Base-by-base conservation (phyloP, 495 filamentous ascomycete species). In the Pseudotulostoma volvatum region DNA sequence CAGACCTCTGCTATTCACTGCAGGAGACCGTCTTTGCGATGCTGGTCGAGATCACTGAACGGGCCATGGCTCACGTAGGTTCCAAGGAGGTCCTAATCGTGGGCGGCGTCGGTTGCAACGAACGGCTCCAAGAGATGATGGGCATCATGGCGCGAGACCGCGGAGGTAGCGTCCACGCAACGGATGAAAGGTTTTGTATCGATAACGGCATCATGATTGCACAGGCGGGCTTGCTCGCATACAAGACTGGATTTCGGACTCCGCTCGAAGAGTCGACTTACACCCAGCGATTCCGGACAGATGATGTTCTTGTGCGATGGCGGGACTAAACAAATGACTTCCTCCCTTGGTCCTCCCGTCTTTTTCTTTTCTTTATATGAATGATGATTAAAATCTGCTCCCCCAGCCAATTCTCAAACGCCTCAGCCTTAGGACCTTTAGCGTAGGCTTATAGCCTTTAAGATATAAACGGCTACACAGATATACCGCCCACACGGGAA, bases 151-250 rank as follows among this genome's bases (percentile, higher is more conserved):
- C 86, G n/a, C 64, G 66, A 30, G 85, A 93, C 54, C 67, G 92
- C 23, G 82, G 85, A 13, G 90, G 90, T 0, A 84, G 73, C 55
- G 82, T 95, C 14, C 95, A 79, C 63, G 87, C 87, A 7, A 97
- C 88, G 1, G 88, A 96, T 57, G 86, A 96, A 60, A 73, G 90
- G 33, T 96, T 93, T 59, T 96, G 90, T 51, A 97, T 97, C 45
- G 92, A 97, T 61, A 97, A 97, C 52, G 92, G 90, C 32, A 95
- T 97, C 42, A 97, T 97, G 90, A 97, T 97, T 63, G 90, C 90
- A 9, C 90, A 97, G 62, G 90, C 90, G 7, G 90, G 90, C 18
- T 59, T 97, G 48, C 52, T 93, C 44, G 85, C 84, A 5, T 93
- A 79, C 50, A 62, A 71, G 56, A 82, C 74, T 0, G 90, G 90